Evolutionary conservation across 208 protist genomes (phyloP), one percentile per base, ranked within the genome.

Genomic region (Wallacemonas sp.): DNA sequence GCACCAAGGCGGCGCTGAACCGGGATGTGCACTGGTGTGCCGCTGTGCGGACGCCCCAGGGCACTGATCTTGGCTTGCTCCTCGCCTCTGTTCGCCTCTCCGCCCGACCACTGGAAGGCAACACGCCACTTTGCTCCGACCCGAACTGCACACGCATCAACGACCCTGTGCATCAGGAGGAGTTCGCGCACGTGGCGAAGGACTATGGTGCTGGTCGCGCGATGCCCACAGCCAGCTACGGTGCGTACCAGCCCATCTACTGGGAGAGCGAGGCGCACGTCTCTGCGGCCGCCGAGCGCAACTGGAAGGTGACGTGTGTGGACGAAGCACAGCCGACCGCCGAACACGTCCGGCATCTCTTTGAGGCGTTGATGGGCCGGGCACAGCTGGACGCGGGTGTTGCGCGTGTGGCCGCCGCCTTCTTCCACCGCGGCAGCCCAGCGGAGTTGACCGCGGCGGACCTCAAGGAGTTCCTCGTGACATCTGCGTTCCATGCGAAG

Each of bases 331-430:
- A 78, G 45, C 90, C 90, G 5, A 73, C 74, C 0, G 58, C 61
- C 19, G 87, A 91, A 63, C 90, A 96, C 60, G 78, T 93, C 22
- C 87, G 90, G 17, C 90, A 96, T 57, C 36, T 96, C 30, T 85
- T 91, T 32, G 90, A 96, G 32, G 90, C 92, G 3, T 59, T 93
- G 15, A 80, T 89, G 79, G 83, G 83, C 3, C 79, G 83, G 36
- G 61, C 68, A 3, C 24, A 39, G 24, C 65, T 82, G 34, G 75
- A 86, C 52, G 42, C 63, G 3, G 72, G 63, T 26, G 71, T 84
- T 22, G 72, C 29, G 27, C 63, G 62, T 57, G 89, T 65, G 54
- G 84, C 58, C 24, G 22, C 75, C 36, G 73, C 62, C 38, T 96
- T 67, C 63, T 79, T 82, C 58, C 69, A 79, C 44, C 83, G 63